Percentiles rank a stretch among this genome's conserved stretches.
These are phyloP conservation scores for Dactylorhiza incarnata DNA, from an alignment of 106 monocot genomes.

Conservation along the genomic window DNA sequence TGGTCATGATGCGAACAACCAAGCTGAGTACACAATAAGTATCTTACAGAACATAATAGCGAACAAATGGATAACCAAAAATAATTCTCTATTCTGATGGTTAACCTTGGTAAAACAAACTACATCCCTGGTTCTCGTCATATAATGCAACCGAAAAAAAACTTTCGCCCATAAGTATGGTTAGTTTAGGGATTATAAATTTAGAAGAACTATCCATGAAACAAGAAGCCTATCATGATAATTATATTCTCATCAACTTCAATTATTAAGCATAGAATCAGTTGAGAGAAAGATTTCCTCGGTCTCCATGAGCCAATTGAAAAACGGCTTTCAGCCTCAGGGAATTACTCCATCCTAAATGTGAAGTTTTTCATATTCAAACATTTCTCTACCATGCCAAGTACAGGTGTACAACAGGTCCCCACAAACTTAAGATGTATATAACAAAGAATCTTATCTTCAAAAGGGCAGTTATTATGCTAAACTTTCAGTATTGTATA, in stretches of 20 bases:
- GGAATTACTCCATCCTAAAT: too few species aligned
- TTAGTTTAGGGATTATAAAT: neutral
- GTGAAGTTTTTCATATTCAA: too few species aligned
- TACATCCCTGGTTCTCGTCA: neutral
- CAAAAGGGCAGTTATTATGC: too few species aligned
- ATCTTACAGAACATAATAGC: neutral
- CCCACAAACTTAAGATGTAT: too few species aligned
- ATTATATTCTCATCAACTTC: neutral
- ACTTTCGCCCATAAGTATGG: too few species aligned
- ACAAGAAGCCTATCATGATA: neutral
- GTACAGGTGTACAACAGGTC: too few species aligned
- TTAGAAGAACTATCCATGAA: neutral
- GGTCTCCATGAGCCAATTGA: neutral
- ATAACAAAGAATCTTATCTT: too few species aligned
- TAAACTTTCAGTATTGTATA: too few species aligned
- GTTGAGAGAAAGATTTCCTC: neutral
- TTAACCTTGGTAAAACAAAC: neutral
- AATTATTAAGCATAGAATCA: neutral
- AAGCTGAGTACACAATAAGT: neutral
- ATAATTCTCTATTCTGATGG: neutral
- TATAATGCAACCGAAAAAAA: neutral
- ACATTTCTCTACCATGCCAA: too few species aligned
- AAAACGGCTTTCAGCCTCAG: neutral
- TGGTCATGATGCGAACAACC: neutral
- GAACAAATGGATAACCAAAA: neutral